Evolutionary conservation across 2,329 filamentous ascomycete species (phyloP), one percentile per base, ranked within the genome.

Genomic region (Ophiostoma tasmaniense): DNA sequence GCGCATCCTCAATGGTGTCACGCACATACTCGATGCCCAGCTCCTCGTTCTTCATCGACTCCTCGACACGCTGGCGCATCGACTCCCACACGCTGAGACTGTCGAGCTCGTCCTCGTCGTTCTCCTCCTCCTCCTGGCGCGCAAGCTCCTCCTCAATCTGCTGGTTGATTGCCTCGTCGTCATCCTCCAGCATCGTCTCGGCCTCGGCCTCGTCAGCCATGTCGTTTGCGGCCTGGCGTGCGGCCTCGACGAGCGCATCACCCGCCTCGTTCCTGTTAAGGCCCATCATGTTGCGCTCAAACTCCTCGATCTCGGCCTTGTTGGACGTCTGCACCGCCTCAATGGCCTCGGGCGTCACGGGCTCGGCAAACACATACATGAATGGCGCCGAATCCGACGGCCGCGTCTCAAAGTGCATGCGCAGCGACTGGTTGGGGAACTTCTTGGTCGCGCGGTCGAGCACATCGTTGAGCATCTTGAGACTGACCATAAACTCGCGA

Each of bases 351-450:
- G 91, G 85, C 0, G 85, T 85, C 67, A 98, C 88, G 3, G 95
- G 93, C 77, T 96, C 90, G 17, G 89, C 93, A 75, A 97, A 96
- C 67, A 98, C 87, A 75, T 96, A 94, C 86, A 97, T 93, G 74
- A 90, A 88, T 0, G 90, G 85, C 2, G 82, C 77, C 11, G 70
- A 71, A 1, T 77, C 78, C 8, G 82, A 82, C 0, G 81, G 80
- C 13, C 91, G 85, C 0, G 93, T 91, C 77, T 97, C 93, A 70
- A 97, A 89, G 76, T 93, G 89, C 50, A 97, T 77, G 13, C 93
- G 89, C 5, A 97, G 80, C 1, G 92, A 92, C 77, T 85, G 83
- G 61, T 89, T 82, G 0, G 95, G 95, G 75, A 89, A 98, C 72
- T 85, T 87, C 59, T 84, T 79, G 0, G 90, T 92, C 4, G 91